A percentile compares a stretch with the other conserved stretches of the same genome.
phyloP scores from a whole-genome alignment of 1,284 basidiomycete species.

The Schizophyllum amplum region DNA sequence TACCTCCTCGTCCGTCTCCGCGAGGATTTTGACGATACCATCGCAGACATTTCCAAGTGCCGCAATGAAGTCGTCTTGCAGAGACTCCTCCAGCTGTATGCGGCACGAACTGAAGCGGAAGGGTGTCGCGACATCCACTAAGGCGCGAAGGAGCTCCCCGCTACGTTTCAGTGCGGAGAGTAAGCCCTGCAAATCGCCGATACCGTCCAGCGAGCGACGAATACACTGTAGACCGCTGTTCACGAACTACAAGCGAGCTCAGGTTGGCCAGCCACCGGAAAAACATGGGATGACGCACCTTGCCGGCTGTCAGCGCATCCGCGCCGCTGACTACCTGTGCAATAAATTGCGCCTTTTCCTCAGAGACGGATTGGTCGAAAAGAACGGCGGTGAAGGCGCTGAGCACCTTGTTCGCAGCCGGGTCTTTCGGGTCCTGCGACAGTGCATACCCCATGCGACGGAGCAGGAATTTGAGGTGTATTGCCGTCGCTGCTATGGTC shows the following conservation, averaged over 20 bases:
- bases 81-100: slow-evolving; percentile 37
- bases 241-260: no score
- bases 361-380: slow-evolving; percentile 62
- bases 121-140: slow-evolving; percentile 61
- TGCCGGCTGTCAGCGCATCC: slow-evolving; percentile 4
- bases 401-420: slow-evolving; percentile 47
- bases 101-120: slow-evolving; percentile 32
- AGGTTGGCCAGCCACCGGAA: no score
- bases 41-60: slow-evolving; percentile 7
- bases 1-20: slow-evolving; percentile 12
- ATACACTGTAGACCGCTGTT: slow-evolving; percentile 67
- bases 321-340: slow-evolving; percentile 63
- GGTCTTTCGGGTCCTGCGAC: slow-evolving; percentile 38
- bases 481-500: slow-evolving; percentile 71
- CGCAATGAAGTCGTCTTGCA: slow-evolving; percentile 50
- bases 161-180: slow-evolving; percentile 27
- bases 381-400: slow-evolving; percentile 57
- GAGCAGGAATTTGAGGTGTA: slow-evolving; percentile 67
- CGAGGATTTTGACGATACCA: background rate
- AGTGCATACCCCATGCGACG: slow-evolving; percentile 63
- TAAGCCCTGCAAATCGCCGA: no score
- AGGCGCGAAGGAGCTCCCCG: slow-evolving; percentile 61
- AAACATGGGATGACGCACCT: no score
- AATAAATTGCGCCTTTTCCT: slow-evolving; percentile 72
- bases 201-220: slow-evolving; percentile 8